Percentiles rank a stretch among this genome's conserved stretches.
Evolutionary conservation across 1,139 yeast genomes (phyloP).

Genomic region (Blastobotrys apis): DNA sequence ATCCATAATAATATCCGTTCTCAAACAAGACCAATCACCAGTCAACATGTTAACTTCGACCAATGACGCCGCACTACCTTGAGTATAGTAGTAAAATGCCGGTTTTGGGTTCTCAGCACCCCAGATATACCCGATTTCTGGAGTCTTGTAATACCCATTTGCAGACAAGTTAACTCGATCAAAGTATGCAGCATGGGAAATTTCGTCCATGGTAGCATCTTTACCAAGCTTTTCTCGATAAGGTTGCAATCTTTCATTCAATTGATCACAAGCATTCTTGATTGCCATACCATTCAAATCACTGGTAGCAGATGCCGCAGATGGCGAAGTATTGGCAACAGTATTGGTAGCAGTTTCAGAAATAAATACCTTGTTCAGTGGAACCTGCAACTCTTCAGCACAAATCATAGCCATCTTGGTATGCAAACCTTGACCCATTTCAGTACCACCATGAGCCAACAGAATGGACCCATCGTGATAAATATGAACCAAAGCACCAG

Average conservation of each 20-base stretch:
- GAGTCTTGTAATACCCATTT: conserved; percentile 48
- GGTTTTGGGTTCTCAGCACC: conserved; percentile 39
- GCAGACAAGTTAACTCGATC: conserved; percentile 44
- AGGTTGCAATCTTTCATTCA: conserved; percentile 40
- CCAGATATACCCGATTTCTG: conserved; percentile 43
- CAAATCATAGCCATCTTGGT: conserved; percentile 47
- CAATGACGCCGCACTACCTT: conserved; percentile 41
- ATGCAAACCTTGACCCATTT: conserved; percentile 47
- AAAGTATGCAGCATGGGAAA: conserved; percentile 41
- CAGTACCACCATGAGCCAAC: conserved; percentile 46
- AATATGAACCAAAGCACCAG: conserved; percentile 45
- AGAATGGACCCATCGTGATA: conserved; percentile 45
- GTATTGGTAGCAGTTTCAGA: conserved; percentile 44
- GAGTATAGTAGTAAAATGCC: conserved; percentile 44
- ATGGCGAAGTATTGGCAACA: conserved; percentile 45
- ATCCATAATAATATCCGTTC: conserved; percentile 45
- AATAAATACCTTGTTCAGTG: conserved; percentile 39
- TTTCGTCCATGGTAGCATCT: conserved; percentile 31
- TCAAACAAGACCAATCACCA: conserved; percentile 43
- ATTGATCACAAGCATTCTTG: conserved; percentile 43
- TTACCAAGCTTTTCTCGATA: conserved; percentile 36
- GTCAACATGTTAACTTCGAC: conserved; percentile 46
- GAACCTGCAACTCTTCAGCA: conserved; percentile 41
- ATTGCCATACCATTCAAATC: conserved; percentile 47
- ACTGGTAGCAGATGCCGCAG: conserved; percentile 46